phyloP scores from a whole-genome alignment of 495 filamentous ascomycete genomes.

The Penicillium atrosanguineum region DNA sequence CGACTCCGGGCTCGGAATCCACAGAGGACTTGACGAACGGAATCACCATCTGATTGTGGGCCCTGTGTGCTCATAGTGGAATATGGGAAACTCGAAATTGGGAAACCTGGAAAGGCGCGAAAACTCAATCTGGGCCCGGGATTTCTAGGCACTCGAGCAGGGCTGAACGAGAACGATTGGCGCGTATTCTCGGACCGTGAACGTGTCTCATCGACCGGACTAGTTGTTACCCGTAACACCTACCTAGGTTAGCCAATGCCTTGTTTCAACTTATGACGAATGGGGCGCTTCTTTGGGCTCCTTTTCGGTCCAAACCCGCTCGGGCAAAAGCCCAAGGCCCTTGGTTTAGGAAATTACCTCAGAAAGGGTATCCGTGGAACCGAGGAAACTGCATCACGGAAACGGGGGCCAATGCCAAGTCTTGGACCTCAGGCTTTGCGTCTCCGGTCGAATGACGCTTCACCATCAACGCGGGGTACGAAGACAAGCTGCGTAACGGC shows the following conservation, averaged over 20 bases:
- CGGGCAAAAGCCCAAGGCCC: not conserved
- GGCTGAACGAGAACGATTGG: conserved; percentile 9
- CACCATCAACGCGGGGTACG: conserved; percentile 3
- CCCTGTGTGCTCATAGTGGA: not conserved
- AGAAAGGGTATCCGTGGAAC: conserved; percentile 12
- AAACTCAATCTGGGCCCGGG: conserved; percentile 30
- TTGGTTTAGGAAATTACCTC: not conserved
- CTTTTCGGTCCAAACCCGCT: too few species aligned
- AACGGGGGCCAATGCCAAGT: conserved; percentile 11
- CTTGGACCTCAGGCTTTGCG: not conserved
- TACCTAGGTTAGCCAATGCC: not conserved
- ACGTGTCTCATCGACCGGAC: conserved; percentile 7
- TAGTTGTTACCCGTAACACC: conserved; percentile 5
- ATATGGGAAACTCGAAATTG: not conserved
- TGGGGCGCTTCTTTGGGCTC: too few species aligned
- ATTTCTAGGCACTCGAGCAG: conserved; percentile 13
- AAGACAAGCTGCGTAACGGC: conserved; percentile 1
- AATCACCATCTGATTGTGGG: conserved; percentile 7
- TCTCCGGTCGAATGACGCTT: not conserved
- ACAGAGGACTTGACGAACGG: not conserved
- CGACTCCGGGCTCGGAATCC: conserved; percentile 7
- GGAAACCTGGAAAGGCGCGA: conserved; percentile 13
- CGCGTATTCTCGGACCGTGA: conserved; percentile 17
- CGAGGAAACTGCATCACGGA: not conserved
- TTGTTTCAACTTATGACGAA: not conserved